A percentile compares a stretch with the other conserved stretches of the same genome.
Conservation (phyloP, 169 alveolate genomes). For the Plasmodium reichenowi region DNA sequence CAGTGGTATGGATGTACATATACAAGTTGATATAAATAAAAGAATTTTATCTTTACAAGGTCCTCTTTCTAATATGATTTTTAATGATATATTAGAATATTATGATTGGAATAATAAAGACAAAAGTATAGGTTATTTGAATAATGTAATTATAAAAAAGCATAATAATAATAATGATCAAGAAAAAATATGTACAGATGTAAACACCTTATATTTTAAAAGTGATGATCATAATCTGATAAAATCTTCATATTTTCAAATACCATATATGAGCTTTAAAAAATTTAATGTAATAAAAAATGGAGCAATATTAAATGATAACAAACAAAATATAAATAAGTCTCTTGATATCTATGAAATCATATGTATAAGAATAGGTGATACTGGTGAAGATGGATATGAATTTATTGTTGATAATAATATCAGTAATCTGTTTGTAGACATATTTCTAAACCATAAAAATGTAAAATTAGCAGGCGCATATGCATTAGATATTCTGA, state of each 20-base stretch:
- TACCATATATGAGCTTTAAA: constrained; percentile 75
- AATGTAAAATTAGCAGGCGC: constrained; percentile 79
- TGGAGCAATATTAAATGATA: not conserved
- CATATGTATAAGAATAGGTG: constrained; percentile 77
- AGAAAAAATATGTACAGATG: not conserved
- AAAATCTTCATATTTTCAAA: constrained; percentile 17
- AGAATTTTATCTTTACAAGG: constrained; percentile 81
- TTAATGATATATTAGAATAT: constrained; percentile 56
- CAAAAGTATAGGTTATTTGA: constrained; percentile 19
- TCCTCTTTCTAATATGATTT: constrained; percentile 69
- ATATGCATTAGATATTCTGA: constrained; percentile 79
- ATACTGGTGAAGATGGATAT: constrained; percentile 86
- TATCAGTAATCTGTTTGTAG: constrained; percentile 24
- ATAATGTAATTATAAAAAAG: constrained; percentile 28
- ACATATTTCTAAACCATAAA: constrained; percentile 75
- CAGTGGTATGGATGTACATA: constrained; percentile 78
- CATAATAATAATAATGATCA: not conserved
- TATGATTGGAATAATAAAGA: constrained; percentile 13
- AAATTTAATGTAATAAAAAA: constrained; percentile 23
- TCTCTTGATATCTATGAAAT: constrained; percentile 43
- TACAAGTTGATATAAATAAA: constrained; percentile 61
- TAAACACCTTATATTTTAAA: constrained; percentile 10
- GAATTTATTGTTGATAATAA: constrained; percentile 79
- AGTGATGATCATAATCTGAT: not conserved
- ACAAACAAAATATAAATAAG: not conserved